Conservation (phyloP, 2,329 filamentous ascomycete species). For the Curvularia eragrostidis region DNA sequence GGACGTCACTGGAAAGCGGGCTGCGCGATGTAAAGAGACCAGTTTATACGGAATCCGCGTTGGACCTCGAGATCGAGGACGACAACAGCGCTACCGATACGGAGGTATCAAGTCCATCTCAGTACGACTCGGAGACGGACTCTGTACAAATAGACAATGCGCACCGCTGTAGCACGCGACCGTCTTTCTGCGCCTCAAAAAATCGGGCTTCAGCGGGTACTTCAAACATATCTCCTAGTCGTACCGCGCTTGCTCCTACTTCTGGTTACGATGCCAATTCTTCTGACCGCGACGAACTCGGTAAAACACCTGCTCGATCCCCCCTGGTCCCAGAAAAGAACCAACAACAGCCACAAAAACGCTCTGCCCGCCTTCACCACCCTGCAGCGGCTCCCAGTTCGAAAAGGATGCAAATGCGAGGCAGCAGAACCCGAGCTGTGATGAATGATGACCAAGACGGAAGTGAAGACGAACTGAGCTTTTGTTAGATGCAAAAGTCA, state of each 20-base stretch:
- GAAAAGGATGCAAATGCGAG: constrained; percentile 14
- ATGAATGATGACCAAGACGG: constrained; percentile 19
- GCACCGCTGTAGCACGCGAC: not conserved
- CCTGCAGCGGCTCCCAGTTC: constrained; percentile 6
- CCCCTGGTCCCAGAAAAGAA: not conserved
- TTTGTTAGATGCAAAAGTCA: constrained; percentile 26
- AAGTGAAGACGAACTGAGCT: constrained; percentile 46
- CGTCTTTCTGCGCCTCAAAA: not conserved
- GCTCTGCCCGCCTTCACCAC: not conserved
- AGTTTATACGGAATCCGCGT: constrained; percentile 18
- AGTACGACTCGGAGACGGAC: constrained; percentile 1
- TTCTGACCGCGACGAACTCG: constrained; percentile 23
- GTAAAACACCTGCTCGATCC: constrained; percentile 16
- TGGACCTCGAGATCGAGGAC: constrained; percentile 4
- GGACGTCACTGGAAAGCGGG: constrained; percentile 22
- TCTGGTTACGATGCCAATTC: not conserved
- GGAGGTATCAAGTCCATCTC: not conserved
- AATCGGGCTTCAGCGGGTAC: not conserved
- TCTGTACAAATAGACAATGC: not conserved
- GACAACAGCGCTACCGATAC: not conserved
- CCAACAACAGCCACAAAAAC: constrained; percentile 2
- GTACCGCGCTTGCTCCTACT: not conserved
- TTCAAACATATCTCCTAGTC: not conserved
- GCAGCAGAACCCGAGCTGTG: not conserved
- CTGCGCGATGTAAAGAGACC: constrained; percentile 26